Conservation (phyloP, 495 filamentous ascomycete genomes). For the Poronia punctata region DNA sequence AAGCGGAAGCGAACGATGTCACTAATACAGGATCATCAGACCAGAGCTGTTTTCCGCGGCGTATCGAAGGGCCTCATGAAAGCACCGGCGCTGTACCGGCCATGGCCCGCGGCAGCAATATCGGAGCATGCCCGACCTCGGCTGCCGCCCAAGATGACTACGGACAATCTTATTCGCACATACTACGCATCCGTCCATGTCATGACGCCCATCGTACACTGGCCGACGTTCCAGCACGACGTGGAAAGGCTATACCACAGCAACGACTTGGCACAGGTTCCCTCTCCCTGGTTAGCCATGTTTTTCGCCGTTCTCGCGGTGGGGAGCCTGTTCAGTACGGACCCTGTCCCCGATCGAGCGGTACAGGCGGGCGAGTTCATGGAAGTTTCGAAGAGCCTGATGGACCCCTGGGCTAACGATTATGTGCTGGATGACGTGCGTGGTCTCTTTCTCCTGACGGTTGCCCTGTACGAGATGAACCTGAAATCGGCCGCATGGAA, state of each 20-base stretch:
- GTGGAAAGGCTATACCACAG: conserved; percentile 70
- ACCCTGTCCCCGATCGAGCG: conserved; percentile 44
- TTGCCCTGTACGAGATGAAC: conserved; percentile 82
- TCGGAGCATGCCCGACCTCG: conserved; percentile 52
- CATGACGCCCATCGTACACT: conserved; percentile 79
- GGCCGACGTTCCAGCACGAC: conserved; percentile 72
- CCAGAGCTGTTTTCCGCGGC: conserved; percentile 64
- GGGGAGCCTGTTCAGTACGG: conserved; percentile 68
- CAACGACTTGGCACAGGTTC: conserved; percentile 55
- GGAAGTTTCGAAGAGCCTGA: conserved; percentile 58
- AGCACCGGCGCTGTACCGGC: conserved; percentile 64
- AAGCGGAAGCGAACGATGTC: conserved; percentile 51
- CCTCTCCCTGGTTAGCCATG: conserved; percentile 70
- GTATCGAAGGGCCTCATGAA: conserved; percentile 77
- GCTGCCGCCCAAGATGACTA: conserved; percentile 61
- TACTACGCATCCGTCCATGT: conserved; percentile 74
- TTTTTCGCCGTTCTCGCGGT: conserved; percentile 82
- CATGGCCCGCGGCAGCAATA: conserved; percentile 39
- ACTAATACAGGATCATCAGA: conserved; percentile 57
- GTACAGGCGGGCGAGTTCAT: conserved; percentile 64
- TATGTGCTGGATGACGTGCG: conserved; percentile 74
- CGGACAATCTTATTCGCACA: conserved; percentile 68
- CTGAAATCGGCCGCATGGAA: conserved; percentile 83
- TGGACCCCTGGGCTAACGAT: conserved; percentile 80
- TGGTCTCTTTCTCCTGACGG: conserved; percentile 63